Evolutionary conservation across 1,284 basidiomycete genomes (phyloP).

Genomic region (Vanrija humicola): DNA sequence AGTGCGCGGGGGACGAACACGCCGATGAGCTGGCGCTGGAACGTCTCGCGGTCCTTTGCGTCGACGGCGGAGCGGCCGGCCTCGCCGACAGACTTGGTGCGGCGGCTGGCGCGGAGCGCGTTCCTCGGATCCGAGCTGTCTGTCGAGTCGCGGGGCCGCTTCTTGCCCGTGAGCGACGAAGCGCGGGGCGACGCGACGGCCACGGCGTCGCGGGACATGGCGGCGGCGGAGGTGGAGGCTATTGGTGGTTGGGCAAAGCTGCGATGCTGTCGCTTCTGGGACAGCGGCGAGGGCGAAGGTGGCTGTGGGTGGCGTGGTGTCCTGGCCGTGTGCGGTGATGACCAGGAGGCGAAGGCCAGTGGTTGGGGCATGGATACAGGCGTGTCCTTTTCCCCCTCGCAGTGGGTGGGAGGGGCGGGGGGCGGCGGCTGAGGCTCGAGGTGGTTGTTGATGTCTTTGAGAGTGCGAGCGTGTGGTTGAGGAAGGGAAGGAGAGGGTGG

Average conservation of each 20-base stretch:
- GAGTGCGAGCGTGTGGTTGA: too few species aligned
- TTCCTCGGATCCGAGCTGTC: conserved; percentile 22
- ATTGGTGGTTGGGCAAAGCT: not conserved
- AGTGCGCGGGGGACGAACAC: conserved; percentile 48
- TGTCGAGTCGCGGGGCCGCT: conserved; percentile 34
- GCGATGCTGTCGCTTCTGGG: not conserved
- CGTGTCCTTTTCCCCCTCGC: too few species aligned
- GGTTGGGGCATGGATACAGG: conserved; percentile 14
- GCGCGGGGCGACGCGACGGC: conserved; percentile 24
- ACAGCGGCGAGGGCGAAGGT: conserved; percentile 1
- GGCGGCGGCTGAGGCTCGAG: too few species aligned
- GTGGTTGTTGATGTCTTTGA: too few species aligned
- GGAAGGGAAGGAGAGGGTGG: too few species aligned
- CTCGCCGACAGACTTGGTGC: conserved; percentile 42
- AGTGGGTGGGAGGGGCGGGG: too few species aligned
- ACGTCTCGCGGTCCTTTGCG: conserved; percentile 34
- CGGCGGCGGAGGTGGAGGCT: conserved; percentile 2
- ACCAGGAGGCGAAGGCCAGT: conserved; percentile 24
- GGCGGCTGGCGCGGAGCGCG: conserved; percentile 20
- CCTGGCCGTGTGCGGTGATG: conserved; percentile 32
- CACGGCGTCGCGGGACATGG: conserved; percentile 9
- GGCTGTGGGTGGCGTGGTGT: conserved; percentile 13
- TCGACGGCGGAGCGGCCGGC: conserved; percentile 20
- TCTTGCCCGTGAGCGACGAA: conserved; percentile 37
- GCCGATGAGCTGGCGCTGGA: conserved; percentile 46